These are phyloP conservation scores for Aspergillus uvarum DNA, from an alignment of 2,329 filamentous ascomycete species.

Conservation along the genomic window DNA sequence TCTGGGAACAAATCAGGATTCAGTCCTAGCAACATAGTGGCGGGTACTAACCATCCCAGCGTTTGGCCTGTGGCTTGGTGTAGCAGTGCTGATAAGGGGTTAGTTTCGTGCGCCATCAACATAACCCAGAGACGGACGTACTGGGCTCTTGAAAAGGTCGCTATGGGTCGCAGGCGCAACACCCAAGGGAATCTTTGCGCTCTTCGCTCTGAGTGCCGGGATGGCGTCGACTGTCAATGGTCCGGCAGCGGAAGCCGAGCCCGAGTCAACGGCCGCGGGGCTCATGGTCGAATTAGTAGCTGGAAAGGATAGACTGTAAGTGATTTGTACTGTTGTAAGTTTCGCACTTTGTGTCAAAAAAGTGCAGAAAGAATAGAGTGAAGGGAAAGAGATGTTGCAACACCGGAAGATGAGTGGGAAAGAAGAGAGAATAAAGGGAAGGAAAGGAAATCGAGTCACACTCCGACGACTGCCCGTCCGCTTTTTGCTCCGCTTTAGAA, in stretches of 20 bases:
- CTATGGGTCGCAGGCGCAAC: conserved; percentile 75
- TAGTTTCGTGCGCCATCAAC: conserved; percentile 18
- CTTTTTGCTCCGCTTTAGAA: conserved; percentile 13
- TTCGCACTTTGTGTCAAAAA: neutral
- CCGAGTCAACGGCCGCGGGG: conserved; percentile 22
- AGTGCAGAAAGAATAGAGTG: neutral
- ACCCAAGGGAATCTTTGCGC: conserved; percentile 68
- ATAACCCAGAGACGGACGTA: conserved; percentile 44
- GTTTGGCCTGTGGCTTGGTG: conserved; percentile 72
- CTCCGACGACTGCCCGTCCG: neutral
- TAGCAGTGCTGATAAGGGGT: conserved; percentile 36
- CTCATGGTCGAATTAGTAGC: conserved; percentile 24
- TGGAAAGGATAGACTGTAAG: neutral
- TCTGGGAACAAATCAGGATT: conserved; percentile 30
- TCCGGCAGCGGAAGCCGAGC: conserved; percentile 20
- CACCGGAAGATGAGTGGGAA: neutral
- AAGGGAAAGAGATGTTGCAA: neutral
- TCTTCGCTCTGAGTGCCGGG: conserved; percentile 64
- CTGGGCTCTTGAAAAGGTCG: conserved; percentile 78
- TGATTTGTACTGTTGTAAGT: neutral
- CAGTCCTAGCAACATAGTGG: neutral
- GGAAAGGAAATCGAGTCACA: conserved; percentile 11
- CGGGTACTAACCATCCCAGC: conserved; percentile 74
- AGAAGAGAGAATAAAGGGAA: neutral
- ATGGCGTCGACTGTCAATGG: conserved; percentile 66